Percentiles rank a stretch among this genome's conserved stretches.
Evolutionary conservation across 164 flowering plant genomes (phyloP).

Genomic region (Aristolochia contorta): DNA sequence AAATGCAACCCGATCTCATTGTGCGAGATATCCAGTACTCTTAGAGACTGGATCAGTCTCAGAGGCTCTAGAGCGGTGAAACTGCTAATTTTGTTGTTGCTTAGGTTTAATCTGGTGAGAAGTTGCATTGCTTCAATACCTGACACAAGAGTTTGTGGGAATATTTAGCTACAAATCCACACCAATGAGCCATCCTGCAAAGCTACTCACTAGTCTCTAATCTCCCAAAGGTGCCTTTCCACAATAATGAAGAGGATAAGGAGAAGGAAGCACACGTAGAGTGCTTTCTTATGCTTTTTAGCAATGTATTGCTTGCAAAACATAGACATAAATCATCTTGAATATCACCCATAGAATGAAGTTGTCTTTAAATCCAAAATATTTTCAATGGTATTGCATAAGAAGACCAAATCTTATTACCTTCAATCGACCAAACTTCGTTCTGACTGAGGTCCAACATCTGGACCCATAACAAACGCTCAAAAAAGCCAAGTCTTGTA

Average conservation of each 20-base stretch:
- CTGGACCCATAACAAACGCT: conserved; percentile 71
- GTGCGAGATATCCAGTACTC: conserved; percentile 58
- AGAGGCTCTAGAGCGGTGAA: conserved; percentile 72
- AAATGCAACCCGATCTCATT: conserved; percentile 79
- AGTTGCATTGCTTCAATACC: conserved; percentile 87
- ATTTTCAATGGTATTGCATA: neutral
- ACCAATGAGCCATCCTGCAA: too few species aligned
- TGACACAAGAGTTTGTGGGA: conserved; percentile 12
- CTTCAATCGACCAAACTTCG: conserved; percentile 69
- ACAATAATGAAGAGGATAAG: too few species aligned
- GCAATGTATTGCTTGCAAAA: too few species aligned
- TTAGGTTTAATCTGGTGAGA: conserved; percentile 55
- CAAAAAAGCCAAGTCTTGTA: conserved; percentile 57
- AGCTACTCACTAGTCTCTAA: too few species aligned
- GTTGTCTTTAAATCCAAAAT: neutral
- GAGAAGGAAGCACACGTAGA: too few species aligned
- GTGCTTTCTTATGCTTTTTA: neutral
- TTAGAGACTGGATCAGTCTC: conserved; percentile 39
- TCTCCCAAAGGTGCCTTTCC: too few species aligned
- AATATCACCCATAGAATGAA: too few species aligned
- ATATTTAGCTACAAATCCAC: too few species aligned
- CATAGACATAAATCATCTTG: too few species aligned
- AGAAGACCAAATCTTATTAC: conserved; percentile 21
- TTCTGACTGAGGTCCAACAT: conserved; percentile 90
- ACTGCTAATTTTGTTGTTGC: conserved; percentile 58